Percentiles rank a stretch among this genome's conserved stretches.
phyloP scores from a whole-genome alignment of 352 stramenopile species.

The Phytophthora rubi region DNA sequence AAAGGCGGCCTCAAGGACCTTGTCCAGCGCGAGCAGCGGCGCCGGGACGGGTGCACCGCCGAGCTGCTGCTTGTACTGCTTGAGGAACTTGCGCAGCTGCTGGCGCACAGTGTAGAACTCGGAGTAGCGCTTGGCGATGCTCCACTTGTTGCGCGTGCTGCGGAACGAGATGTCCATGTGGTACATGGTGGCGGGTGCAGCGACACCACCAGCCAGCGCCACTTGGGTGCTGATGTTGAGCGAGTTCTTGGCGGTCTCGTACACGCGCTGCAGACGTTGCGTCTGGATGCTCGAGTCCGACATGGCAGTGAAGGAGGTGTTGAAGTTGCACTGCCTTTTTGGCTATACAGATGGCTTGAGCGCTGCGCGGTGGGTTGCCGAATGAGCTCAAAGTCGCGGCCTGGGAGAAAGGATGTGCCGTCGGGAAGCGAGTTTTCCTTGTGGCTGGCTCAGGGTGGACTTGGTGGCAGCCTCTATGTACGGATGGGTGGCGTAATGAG shows the following conservation, averaged over 20 bases:
- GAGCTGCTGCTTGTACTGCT: slow-evolving; percentile 60
- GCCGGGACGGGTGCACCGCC: slow-evolving; percentile 10
- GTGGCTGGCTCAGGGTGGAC: slow-evolving; percentile 16
- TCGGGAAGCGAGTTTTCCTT: slow-evolving; percentile 13
- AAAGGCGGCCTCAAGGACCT: slow-evolving; percentile 59
- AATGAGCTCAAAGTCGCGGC: slow-evolving; percentile 29
- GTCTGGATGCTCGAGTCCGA: slow-evolving; percentile 54
- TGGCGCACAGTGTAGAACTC: slow-evolving; percentile 81
- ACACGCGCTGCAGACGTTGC: slow-evolving; percentile 73
- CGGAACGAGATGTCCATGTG: slow-evolving; percentile 89
- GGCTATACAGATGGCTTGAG: slow-evolving; percentile 2
- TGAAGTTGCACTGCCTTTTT: slow-evolving; percentile 6
- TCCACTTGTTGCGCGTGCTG: slow-evolving; percentile 88
- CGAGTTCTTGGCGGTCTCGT: slow-evolving; percentile 79
- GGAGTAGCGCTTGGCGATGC: slow-evolving; percentile 86
- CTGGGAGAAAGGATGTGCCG: slow-evolving; percentile 16
- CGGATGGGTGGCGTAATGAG: slow-evolving; percentile 28
- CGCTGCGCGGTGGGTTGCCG: slow-evolving; percentile 20
- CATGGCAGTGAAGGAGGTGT: slow-evolving; percentile 32
- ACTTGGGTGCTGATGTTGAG: slow-evolving; percentile 87
- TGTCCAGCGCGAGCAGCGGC: slow-evolving; percentile 57
- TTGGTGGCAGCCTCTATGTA: slow-evolving; percentile 30
- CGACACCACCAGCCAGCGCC: slow-evolving; percentile 45
- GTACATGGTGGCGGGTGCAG: slow-evolving; percentile 80
- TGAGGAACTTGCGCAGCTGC: slow-evolving; percentile 69